Conservation (phyloP, 2,329 filamentous ascomycete genomes). For the Camptophora hylomeconis region DNA sequence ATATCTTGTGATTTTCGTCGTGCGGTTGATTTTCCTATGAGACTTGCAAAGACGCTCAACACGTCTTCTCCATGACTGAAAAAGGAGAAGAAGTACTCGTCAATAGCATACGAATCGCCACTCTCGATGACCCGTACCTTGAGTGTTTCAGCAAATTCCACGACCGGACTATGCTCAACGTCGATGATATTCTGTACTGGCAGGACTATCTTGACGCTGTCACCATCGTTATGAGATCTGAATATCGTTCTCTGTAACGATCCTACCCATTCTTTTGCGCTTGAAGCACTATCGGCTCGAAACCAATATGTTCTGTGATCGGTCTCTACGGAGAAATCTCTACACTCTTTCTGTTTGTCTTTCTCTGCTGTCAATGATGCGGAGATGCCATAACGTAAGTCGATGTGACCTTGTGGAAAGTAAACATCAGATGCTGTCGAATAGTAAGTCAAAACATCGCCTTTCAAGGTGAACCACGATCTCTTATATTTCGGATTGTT, state of each 20-base stretch:
- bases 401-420: slow-evolving; percentile 83
- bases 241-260: slow-evolving; percentile 90
- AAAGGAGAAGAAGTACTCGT: slow-evolving; percentile 98
- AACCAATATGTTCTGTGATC: slow-evolving; percentile 76
- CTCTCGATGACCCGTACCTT: slow-evolving; percentile 89
- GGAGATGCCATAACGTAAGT: slow-evolving; percentile 81
- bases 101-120: slow-evolving; percentile 85
- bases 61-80: slow-evolving; percentile 78
- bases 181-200: slow-evolving; percentile 83
- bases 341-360: slow-evolving; percentile 56
- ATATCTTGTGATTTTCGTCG: slow-evolving; percentile 26
- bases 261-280: slow-evolving; percentile 94
- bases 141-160: slow-evolving; percentile 85
- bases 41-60: slow-evolving; percentile 59
- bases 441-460: slow-evolving; percentile 85
- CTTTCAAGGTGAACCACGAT: slow-evolving; percentile 89
- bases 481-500: slow-evolving; percentile 77
- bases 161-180: slow-evolving; percentile 79
- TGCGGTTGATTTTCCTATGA: slow-evolving; percentile 53
- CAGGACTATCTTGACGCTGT: slow-evolving; percentile 90
- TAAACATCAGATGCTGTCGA: slow-evolving; percentile 72
- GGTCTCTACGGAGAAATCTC: slow-evolving; percentile 69
- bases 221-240: slow-evolving; percentile 85
- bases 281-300: slow-evolving; percentile 72
- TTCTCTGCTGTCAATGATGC: slow-evolving; percentile 60